Conservation (phyloP, 768 basidiomycete species). For the Pisolithus albus region DNA sequence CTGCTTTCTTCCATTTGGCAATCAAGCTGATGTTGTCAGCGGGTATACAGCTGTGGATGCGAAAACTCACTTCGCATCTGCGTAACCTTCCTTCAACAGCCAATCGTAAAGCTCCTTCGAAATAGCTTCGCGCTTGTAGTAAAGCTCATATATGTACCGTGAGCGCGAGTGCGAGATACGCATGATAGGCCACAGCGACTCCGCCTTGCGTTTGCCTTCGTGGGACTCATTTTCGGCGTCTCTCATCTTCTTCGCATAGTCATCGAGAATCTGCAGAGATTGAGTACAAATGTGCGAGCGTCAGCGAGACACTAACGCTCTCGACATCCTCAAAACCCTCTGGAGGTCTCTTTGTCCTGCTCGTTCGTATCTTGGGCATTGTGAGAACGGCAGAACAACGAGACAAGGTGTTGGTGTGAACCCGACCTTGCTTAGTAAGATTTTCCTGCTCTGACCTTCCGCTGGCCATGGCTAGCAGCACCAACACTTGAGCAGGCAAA, state of each 20-base stretch:
- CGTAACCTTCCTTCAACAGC: slow-evolving; percentile 95
- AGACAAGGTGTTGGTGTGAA: slow-evolving; percentile 13
- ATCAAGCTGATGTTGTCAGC: slow-evolving; percentile 56
- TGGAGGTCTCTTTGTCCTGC: slow-evolving; percentile 88
- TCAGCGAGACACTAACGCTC: slow-evolving; percentile 37
- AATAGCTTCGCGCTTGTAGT: slow-evolving; percentile 97
- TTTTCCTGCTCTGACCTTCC: background rate
- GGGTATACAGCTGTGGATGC: slow-evolving; percentile 1
- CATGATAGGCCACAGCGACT: slow-evolving; percentile 97
- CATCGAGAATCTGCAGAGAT: slow-evolving; percentile 74
- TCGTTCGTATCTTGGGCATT: slow-evolving; percentile 94
- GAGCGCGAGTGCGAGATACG: slow-evolving; percentile 94
- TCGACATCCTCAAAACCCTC: slow-evolving; percentile 96
- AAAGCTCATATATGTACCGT: slow-evolving; percentile 95
- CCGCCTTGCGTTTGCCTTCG: slow-evolving; percentile 94
- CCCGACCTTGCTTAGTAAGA: background rate
- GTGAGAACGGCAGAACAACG: slow-evolving; percentile 17
- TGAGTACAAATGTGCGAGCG: slow-evolving; percentile 3
- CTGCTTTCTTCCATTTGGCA: slow-evolving; percentile 99
- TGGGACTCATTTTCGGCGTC: slow-evolving; percentile 98
- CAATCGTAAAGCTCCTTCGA: slow-evolving; percentile 92
- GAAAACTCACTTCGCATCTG: slow-evolving; percentile 75
- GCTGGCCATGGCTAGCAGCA: no score
- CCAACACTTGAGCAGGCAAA: no score
- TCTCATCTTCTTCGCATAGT: slow-evolving; percentile 98